Evolutionary conservation across 352 stramenopile species (phyloP).

Genomic region (Pythium diclinum): DNA sequence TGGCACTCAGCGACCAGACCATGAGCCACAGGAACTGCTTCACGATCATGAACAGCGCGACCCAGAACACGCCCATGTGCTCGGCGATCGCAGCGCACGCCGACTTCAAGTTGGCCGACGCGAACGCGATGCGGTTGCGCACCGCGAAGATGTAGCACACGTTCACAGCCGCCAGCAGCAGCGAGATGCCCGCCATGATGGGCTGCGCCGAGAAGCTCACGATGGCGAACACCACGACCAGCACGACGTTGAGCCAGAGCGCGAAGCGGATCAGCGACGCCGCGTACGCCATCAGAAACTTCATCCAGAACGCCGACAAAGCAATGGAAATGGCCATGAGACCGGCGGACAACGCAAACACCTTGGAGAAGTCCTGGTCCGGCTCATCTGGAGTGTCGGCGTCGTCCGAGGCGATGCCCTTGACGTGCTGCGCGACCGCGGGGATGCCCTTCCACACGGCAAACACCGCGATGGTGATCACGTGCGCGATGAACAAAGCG

Average conservation of each 20-base stretch:
- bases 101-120: slow-evolving; percentile 73
- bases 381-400: slow-evolving; percentile 12
- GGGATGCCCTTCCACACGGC: slow-evolving; percentile 71
- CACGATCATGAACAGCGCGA: slow-evolving; percentile 66
- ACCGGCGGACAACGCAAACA: slow-evolving; percentile 49
- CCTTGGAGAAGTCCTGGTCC: slow-evolving; percentile 41
- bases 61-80: slow-evolving; percentile 56
- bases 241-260: slow-evolving; percentile 77
- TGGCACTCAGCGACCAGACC: slow-evolving; percentile 59
- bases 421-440: slow-evolving; percentile 36
- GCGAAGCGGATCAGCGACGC: slow-evolving; percentile 75
- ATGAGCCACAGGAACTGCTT: slow-evolving; percentile 74
- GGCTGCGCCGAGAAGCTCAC: slow-evolving; percentile 60
- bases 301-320: slow-evolving; percentile 75
- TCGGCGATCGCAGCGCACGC: slow-evolving; percentile 57
- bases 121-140: slow-evolving; percentile 79
- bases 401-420: slow-evolving; percentile 25
- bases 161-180: slow-evolving; percentile 64
- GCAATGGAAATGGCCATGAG: slow-evolving; percentile 50
- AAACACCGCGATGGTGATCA: slow-evolving; percentile 55
- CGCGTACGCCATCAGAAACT: slow-evolving; percentile 72
- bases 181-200: slow-evolving; percentile 56
- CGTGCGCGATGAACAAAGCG: slow-evolving; percentile 62
- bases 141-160: slow-evolving; percentile 83
- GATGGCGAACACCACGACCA: slow-evolving; percentile 64